Percentiles rank a stretch among this genome's conserved stretches.
Evolutionary conservation across 768 basidiomycete species (phyloP).

Genomic region (Saitozyma sp.): DNA sequence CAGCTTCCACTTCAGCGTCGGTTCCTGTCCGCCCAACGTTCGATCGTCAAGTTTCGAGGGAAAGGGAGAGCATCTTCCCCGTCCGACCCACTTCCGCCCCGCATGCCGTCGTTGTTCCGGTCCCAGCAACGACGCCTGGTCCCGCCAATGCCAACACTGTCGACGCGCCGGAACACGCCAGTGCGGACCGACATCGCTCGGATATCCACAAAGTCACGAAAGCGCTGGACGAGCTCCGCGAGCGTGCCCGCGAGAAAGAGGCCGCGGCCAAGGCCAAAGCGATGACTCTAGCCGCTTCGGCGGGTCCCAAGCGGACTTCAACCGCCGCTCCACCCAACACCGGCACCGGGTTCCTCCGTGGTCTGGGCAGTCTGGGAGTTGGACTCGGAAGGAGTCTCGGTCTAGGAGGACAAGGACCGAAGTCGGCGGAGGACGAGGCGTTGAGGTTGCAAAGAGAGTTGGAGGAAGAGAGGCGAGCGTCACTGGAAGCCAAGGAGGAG

Average conservation of each 20-base stretch:
- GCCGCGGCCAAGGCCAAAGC: neutral
- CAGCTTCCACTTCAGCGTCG: neutral
- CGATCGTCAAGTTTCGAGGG: slow-evolving; percentile 9
- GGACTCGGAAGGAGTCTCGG: slow-evolving; percentile 28
- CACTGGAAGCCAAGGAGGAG: slow-evolving; percentile 28
- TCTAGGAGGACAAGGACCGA: slow-evolving; percentile 13
- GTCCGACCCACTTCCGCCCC: neutral
- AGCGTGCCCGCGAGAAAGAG: slow-evolving; percentile 32
- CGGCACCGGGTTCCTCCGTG: slow-evolving; percentile 40
- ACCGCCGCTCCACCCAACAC: slow-evolving; percentile 11
- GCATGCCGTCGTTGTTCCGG: neutral
- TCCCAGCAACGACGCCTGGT: neutral
- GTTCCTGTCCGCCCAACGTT: neutral
- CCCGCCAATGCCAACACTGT: neutral
- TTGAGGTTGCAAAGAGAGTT: slow-evolving; percentile 22
- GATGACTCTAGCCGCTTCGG: slow-evolving; percentile 2
- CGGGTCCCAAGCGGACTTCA: neutral
- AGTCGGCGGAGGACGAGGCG: slow-evolving; percentile 30
- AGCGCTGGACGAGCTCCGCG: slow-evolving; percentile 38
- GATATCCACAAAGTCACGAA: slow-evolving; percentile 38
- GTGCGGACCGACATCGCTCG: slow-evolving; percentile 12
- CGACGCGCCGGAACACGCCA: neutral
- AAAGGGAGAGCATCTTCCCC: neutral
- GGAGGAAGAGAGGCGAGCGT: slow-evolving; percentile 28
- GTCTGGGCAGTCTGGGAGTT: slow-evolving; percentile 33